phyloP scores from a whole-genome alignment of 805 yeast genomes.

The Candida loeiensis region DNA sequence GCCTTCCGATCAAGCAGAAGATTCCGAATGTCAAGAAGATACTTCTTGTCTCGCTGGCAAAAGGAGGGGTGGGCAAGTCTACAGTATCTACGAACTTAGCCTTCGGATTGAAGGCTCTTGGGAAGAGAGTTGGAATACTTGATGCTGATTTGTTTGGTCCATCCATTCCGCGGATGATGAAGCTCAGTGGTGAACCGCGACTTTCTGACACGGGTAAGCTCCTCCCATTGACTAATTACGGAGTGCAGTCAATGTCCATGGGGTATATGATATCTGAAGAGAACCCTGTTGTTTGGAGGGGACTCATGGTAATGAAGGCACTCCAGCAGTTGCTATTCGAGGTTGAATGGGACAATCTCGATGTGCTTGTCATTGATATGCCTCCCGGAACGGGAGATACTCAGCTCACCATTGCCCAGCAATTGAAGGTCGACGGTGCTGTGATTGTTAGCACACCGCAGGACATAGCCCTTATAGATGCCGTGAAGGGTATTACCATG shows the following conservation, averaged over 20 bases:
- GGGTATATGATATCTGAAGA: slow-evolving; percentile 69
- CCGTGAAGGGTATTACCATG: slow-evolving; percentile 76
- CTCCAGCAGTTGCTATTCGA: slow-evolving; percentile 79
- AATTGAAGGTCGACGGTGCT: slow-evolving; percentile 72
- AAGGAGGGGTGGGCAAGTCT: slow-evolving; percentile 82
- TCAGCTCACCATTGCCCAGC: slow-evolving; percentile 79
- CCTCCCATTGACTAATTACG: slow-evolving; percentile 68
- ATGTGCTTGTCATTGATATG: slow-evolving; percentile 72
- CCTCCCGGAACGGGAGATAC: slow-evolving; percentile 94
- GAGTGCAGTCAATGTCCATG: slow-evolving; percentile 85
- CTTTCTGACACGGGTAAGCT: slow-evolving; percentile 50
- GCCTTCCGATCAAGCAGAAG: slow-evolving; percentile 51
- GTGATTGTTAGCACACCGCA: slow-evolving; percentile 84
- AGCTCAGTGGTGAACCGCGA: slow-evolving; percentile 68
- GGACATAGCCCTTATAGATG: slow-evolving; percentile 78
- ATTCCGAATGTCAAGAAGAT: slow-evolving; percentile 62
- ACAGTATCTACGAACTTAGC: slow-evolving; percentile 73
- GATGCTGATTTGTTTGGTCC: slow-evolving; percentile 89
- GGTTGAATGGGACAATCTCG: slow-evolving; percentile 69
- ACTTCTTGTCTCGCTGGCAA: slow-evolving; percentile 68
- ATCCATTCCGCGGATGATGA: slow-evolving; percentile 68
- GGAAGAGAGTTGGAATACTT: slow-evolving; percentile 61
- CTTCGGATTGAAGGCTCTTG: slow-evolving; percentile 49
- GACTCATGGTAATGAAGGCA: slow-evolving; percentile 83
- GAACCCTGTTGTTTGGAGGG: slow-evolving; percentile 80